Evolutionary conservation across 371 early-diverging fungal species (phyloP).

Genomic region (Mortierella sp.): DNA sequence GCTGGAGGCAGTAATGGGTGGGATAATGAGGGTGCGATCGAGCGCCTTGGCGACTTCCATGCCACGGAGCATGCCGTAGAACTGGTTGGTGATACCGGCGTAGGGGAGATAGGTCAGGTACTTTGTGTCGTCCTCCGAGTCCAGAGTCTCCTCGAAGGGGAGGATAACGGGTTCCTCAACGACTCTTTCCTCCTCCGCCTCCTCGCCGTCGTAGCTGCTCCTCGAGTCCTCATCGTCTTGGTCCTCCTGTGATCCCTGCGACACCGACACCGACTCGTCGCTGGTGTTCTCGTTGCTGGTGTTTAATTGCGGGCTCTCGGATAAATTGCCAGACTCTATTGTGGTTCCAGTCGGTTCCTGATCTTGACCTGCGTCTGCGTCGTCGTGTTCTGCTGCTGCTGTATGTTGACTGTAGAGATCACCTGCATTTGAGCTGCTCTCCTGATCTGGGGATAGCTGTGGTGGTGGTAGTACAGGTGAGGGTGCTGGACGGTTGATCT

Average conservation of each 20-base stretch:
- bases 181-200: not conserved
- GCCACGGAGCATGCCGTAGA: conserved; percentile 55
- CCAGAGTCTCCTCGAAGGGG: conserved; percentile 38
- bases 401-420: not conserved
- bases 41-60: conserved; percentile 52
- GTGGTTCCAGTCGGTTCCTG: conserved; percentile 10
- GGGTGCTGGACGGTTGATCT: not conserved
- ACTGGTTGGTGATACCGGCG: conserved; percentile 56
- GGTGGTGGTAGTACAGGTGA: not conserved
- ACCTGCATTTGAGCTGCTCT: not conserved
- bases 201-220: not conserved
- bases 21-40: conserved; percentile 50
- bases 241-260: not conserved
- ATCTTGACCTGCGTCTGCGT: not conserved
- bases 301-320: conserved; percentile 22
- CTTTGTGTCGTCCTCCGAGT: conserved; percentile 22
- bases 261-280: not conserved
- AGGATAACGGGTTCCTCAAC: conserved; percentile 9
- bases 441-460: not conserved
- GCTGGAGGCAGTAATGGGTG: conserved; percentile 55
- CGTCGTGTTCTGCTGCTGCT: conserved; percentile 6
- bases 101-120: conserved; percentile 55
- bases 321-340: conserved; percentile 6
- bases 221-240: conserved; percentile 1
- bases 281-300: not conserved